Percentiles rank a stretch among this genome's conserved stretches.
These are phyloP conservation scores for Penicillium nucicola DNA, from an alignment of 495 filamentous ascomycete genomes.

Conservation along the genomic window DNA sequence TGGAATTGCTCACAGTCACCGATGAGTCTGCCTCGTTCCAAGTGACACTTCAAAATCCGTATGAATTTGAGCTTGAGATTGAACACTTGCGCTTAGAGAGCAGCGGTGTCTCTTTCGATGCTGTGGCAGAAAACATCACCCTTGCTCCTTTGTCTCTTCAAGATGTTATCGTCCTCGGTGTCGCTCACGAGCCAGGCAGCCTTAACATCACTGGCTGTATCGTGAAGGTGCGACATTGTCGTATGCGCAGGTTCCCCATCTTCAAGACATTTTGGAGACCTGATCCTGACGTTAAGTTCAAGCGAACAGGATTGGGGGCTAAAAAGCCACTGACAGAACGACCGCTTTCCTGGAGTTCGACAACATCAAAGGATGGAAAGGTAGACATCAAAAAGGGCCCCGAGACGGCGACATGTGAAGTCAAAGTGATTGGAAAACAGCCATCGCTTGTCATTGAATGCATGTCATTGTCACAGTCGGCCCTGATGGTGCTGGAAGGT, in stretches of 20 bases:
- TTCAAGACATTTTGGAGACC: slow-evolving; percentile 74
- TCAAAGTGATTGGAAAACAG: slow-evolving; percentile 74
- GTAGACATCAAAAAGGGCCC: slow-evolving; percentile 33
- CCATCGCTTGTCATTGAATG: slow-evolving; percentile 73
- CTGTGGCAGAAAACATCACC: slow-evolving; percentile 57
- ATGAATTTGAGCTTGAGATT: slow-evolving; percentile 86
- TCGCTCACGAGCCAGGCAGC: slow-evolving; percentile 60
- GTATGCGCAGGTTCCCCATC: slow-evolving; percentile 77
- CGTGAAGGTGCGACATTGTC: slow-evolving; percentile 76
- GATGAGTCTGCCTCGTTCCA: slow-evolving; percentile 72
- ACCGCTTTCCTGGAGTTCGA: slow-evolving; percentile 54
- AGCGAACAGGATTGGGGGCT: slow-evolving; percentile 64
- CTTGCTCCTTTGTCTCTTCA: slow-evolving; percentile 80
- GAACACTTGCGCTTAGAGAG: slow-evolving; percentile 75
- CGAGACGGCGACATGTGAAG: slow-evolving; percentile 33
- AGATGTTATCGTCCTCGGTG: slow-evolving; percentile 67
- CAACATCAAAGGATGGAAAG: slow-evolving; percentile 42
- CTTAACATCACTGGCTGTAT: slow-evolving; percentile 75
- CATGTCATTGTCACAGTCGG: slow-evolving; percentile 76
- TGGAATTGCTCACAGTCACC: slow-evolving; percentile 69
- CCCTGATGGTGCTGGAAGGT: slow-evolving; percentile 88
- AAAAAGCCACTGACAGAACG: slow-evolving; percentile 53
- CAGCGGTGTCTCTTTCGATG: slow-evolving; percentile 67
- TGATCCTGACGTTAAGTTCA: slow-evolving; percentile 67
- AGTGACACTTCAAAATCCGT: slow-evolving; percentile 87